Conservation (phyloP, 176 grass and related monocot genomes). For the Phoenix dactylifera region DNA sequence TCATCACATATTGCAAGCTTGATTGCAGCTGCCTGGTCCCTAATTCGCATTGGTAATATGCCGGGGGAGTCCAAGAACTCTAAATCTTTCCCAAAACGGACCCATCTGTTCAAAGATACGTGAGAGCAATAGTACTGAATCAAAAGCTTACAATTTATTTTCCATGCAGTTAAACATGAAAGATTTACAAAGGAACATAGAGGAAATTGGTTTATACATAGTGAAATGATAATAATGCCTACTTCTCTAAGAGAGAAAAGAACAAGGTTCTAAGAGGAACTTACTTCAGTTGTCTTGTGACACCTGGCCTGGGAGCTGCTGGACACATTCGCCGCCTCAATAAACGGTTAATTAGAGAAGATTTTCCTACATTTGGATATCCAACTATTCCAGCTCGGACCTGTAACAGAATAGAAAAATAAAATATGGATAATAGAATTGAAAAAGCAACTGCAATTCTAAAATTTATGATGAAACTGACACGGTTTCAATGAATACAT, state of each 20-base stretch:
- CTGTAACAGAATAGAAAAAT: conserved; percentile 24
- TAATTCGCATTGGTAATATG: conserved; percentile 95
- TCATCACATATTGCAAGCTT: conserved; percentile 99
- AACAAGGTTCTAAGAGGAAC: background rate
- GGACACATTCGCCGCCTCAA: conserved; percentile 92
- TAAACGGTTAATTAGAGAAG: conserved; percentile 94
- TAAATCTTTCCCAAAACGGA: conserved; percentile 81
- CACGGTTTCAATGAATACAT: no score
- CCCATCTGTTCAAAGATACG: conserved; percentile 54
- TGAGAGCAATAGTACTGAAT: background rate
- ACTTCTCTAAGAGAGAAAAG: background rate
- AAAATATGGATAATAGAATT: background rate
- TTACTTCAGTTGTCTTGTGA: conserved; percentile 96
- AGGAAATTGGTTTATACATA: no score
- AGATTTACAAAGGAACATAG: no score
- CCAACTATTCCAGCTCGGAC: conserved; percentile 95
- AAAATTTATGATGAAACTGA: conserved; percentile 13
- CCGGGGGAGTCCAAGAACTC: conserved; percentile 95
- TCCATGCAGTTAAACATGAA: no score
- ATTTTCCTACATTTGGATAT: conserved; percentile 98
- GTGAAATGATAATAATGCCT: no score
- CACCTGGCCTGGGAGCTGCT: conserved; percentile 88
- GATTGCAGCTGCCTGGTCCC: conserved; percentile 81
- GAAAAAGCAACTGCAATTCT: background rate
- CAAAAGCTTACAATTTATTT: no score